Conservation (phyloP, 257 asterid genomes). For the Penstemon davidsonii region DNA sequence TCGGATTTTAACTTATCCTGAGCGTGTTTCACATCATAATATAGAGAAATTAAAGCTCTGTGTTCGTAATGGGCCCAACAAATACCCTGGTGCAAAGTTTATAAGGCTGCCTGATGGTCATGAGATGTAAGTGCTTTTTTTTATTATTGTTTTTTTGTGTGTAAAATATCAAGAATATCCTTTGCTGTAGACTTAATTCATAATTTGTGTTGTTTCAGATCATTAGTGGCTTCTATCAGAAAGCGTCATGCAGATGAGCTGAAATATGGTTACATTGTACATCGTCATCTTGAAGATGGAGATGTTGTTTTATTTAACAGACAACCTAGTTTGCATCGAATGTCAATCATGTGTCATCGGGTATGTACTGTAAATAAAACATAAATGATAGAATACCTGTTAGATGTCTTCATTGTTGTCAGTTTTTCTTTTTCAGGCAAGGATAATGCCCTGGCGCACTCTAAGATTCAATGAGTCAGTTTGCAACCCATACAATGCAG, state of each 20-base stretch:
- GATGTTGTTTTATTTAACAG: constrained; percentile 81
- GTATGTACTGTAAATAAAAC: constrained; percentile 40
- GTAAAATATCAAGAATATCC: no score
- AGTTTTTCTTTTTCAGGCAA: constrained; percentile 61
- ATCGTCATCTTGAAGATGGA: constrained; percentile 94
- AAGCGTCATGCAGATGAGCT: constrained; percentile 79
- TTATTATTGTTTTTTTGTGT: background rate
- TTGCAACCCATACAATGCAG: constrained; percentile 98
- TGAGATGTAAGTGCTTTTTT: constrained; percentile 63
- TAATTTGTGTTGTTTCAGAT: constrained; percentile 38
- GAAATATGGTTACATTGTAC: constrained; percentile 74
- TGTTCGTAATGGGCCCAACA: constrained; percentile 87
- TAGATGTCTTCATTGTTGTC: constrained; percentile 24
- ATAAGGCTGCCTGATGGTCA: constrained; percentile 69
- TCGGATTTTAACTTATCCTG: constrained; percentile 78
- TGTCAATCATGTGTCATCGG: constrained; percentile 96
- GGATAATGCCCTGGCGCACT: constrained; percentile 99
- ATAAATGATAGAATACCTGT: constrained; percentile 1
- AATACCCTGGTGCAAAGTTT: constrained; percentile 93
- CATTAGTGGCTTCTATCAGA: constrained; percentile 53
- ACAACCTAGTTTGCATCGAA: constrained; percentile 96
- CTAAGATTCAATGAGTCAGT: constrained; percentile 95
- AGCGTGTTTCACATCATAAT: constrained; percentile 89
- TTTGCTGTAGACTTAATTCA: constrained; percentile 14
- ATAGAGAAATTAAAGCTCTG: constrained; percentile 90